These are phyloP conservation scores for Digitaria exilis DNA, from an alignment of 202 grass and related monocot species.

Conservation along the genomic window DNA sequence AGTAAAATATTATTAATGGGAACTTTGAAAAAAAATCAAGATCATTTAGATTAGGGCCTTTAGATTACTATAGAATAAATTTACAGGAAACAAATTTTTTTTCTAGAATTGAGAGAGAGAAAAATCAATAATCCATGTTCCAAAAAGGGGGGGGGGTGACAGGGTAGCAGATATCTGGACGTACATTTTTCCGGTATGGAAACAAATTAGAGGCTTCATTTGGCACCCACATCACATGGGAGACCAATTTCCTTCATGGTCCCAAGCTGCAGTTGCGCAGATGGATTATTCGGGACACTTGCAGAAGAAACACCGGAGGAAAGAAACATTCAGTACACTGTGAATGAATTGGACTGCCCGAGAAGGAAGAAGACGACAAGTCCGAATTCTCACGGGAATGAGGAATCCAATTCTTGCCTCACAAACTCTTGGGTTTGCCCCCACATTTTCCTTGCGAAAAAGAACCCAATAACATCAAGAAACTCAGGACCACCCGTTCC, in stretches of 20 bases:
- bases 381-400: conserved; percentile 8
- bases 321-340: conserved; percentile 19
- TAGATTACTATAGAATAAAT: background rate
- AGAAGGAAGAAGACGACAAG: conserved; percentile 10
- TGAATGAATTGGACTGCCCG: background rate
- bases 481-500: background rate
- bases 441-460: conserved; percentile 41
- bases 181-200: conserved; percentile 1
- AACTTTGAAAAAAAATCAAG: background rate
- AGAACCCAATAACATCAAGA: conserved; percentile 1
- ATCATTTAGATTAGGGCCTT: background rate
- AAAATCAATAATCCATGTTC: no score
- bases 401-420: conserved; percentile 19
- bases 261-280: background rate
- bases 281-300: conserved; percentile 7
- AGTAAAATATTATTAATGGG: background rate
- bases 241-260: background rate
- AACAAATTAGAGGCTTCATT: background rate
- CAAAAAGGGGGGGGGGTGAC: background rate
- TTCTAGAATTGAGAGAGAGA: background rate
- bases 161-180: no score
- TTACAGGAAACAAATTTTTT: background rate
- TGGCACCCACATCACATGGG: conserved; percentile 20
- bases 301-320: conserved; percentile 17
- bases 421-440: background rate